These are phyloP conservation scores for Kazachstania viticola DNA, from an alignment of 805 yeast genomes.

Conservation along the genomic window DNA sequence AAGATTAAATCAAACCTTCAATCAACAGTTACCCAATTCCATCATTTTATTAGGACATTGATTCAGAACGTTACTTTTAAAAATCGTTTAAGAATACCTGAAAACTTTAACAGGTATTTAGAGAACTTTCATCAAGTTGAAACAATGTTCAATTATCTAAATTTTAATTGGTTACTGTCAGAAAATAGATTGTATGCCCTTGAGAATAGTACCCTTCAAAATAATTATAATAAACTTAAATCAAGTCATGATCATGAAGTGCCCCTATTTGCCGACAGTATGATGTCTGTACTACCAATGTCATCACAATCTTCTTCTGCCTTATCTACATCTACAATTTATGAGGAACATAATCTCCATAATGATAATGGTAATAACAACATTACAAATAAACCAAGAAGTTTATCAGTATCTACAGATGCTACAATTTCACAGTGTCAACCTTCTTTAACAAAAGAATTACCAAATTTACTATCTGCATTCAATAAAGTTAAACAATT, in stretches of 20 bases:
- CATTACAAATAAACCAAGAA: constrained; percentile 3
- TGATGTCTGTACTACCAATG: too few relatives aligned
- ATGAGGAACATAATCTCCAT: background rate
- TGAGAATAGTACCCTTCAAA: too few relatives aligned
- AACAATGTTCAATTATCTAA: constrained; percentile 55
- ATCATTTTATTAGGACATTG: constrained; percentile 45
- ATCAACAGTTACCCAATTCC: constrained; percentile 39
- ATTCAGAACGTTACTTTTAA: constrained; percentile 48
- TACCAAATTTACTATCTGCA: constrained; percentile 57
- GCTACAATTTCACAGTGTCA: constrained; percentile 32
- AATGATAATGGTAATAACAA: background rate
- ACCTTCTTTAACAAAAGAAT: constrained; percentile 46
- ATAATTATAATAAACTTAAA: background rate
- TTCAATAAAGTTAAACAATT: constrained; percentile 50
- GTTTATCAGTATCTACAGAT: constrained; percentile 20
- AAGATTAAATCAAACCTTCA: constrained; percentile 25
- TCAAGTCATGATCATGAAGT: background rate
- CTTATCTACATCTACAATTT: too few relatives aligned
- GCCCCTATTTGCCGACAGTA: background rate
- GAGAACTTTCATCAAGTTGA: constrained; percentile 60
- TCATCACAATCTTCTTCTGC: too few relatives aligned
- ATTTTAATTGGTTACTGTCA: constrained; percentile 25
- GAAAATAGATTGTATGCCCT: constrained; percentile 24
- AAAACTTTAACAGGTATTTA: constrained; percentile 53
- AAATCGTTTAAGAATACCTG: constrained; percentile 42